These are phyloP conservation scores for Fraxinus greggii DNA, from an alignment of 305 asterid genomes.

Conservation along the genomic window DNA sequence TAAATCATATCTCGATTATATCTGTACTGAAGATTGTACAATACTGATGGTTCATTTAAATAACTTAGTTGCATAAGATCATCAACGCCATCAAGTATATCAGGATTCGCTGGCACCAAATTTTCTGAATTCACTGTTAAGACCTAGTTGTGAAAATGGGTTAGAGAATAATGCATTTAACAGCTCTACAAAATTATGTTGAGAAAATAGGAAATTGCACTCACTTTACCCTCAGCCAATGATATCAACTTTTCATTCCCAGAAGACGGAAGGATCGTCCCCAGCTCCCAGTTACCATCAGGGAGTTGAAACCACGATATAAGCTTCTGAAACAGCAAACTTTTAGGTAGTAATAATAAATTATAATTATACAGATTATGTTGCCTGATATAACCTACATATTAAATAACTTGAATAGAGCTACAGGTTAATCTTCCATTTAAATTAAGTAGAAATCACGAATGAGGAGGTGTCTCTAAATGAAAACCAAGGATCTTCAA, in stretches of 20 bases:
- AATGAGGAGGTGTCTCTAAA: not conserved
- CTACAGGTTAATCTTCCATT: not conserved
- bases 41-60: constrained; percentile 89
- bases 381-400: not conserved
- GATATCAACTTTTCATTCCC: constrained; percentile 72
- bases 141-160: constrained; percentile 45
- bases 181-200: constrained; percentile 8
- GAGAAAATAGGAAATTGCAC: constrained; percentile 18
- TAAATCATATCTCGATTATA: constrained; percentile 77
- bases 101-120: constrained; percentile 89
- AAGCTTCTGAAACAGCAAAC: constrained; percentile 58
- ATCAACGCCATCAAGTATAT: constrained; percentile 94
- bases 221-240: constrained; percentile 79
- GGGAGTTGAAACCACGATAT: constrained; percentile 90
- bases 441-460: not conserved
- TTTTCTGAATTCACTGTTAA: constrained; percentile 64
- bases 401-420: not conserved
- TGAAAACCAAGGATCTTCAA: not conserved
- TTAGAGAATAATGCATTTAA: constrained; percentile 21
- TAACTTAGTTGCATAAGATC: constrained; percentile 97
- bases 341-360: constrained; percentile 21
- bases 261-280: constrained; percentile 61
- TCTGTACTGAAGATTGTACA: constrained; percentile 90
- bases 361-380: not conserved
- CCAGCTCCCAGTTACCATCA: constrained; percentile 97